A percentile compares a stretch with the other conserved stretches of the same genome.
phyloP scores from a whole-genome alignment of 106 monocot species.

The Apostasia ramifera region DNA sequence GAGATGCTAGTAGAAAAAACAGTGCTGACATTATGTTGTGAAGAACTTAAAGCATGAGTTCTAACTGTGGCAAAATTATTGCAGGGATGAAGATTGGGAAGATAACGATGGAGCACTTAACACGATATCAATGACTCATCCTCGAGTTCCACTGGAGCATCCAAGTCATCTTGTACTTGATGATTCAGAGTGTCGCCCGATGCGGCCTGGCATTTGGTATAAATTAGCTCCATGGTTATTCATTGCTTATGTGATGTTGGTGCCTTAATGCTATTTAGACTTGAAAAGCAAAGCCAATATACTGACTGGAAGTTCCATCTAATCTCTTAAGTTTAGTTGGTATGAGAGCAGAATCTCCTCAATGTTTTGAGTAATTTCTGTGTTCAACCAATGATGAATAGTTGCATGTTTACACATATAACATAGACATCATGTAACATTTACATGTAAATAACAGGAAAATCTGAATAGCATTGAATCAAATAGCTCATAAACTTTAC shows the following conservation, averaged over 20 bases:
- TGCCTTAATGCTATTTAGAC: too few species aligned
- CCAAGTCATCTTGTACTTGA: slow-evolving; percentile 50
- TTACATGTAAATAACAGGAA: too few species aligned
- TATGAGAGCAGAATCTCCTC: background rate
- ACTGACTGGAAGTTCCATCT: too few species aligned
- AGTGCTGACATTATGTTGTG: background rate
- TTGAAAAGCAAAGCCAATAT: too few species aligned
- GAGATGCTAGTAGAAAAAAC: slow-evolving; percentile 1
- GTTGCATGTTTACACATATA: too few species aligned
- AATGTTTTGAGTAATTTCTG: too few species aligned
- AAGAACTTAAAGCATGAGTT: background rate
- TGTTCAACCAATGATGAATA: too few species aligned
- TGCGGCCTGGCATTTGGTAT: slow-evolving; percentile 65
- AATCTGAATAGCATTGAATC: too few species aligned
- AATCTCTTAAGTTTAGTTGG: background rate
- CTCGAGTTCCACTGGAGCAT: slow-evolving; percentile 55
- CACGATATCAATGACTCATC: slow-evolving; percentile 74
- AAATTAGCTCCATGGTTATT: too few species aligned
- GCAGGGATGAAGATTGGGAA: slow-evolving; percentile 77
- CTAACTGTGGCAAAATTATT: background rate
- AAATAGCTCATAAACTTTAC: too few species aligned
- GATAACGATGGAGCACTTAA: slow-evolving; percentile 83
- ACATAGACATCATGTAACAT: too few species aligned
- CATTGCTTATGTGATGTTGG: too few species aligned
- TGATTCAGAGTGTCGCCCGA: slow-evolving; percentile 51